Base-by-base conservation (phyloP, 2,329 filamentous ascomycete species). In the Grosmannia penicillata region DNA sequence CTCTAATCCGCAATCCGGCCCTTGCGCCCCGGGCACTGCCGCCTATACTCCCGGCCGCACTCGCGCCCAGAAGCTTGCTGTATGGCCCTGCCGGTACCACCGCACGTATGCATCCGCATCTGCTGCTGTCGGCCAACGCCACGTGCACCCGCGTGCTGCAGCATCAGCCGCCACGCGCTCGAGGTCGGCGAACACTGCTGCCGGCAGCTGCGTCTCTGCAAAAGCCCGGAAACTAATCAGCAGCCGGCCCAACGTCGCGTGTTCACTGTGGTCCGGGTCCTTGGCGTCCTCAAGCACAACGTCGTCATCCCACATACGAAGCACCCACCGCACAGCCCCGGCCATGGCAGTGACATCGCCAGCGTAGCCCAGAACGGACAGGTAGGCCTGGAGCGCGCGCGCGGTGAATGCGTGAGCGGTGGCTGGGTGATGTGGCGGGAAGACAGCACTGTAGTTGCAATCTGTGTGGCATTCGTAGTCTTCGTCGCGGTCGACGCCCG, bases 311-410 rank as follows among this genome's bases (percentile, higher is more conserved):
- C 66, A 66, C 45, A 74, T 56, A 19, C 55, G 47, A 1, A 69
- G 55, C 46, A 79, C 68, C 76, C 77, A 86, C 23, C 58, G 53
- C 13, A 78, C 55, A 6, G 78, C 55, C 4, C 58, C 58, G 6
- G 68, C 62, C 51, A 84, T 72, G 36, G 68, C 72, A 3, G 66
- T 57, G 35, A 63, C 62, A 45, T 83, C 73, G 26, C 67, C 68
- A n/a, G 75, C 54, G 37, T 69, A 65, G 1, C 71, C 78, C 18
- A 85, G 58, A 1, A 72, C 65, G 33, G 75, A 66, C 52, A 85
- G 65, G 50, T 82, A 80, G 3, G 62, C 59, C 47, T 80, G 72
- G 2, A 74, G 50, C 27, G 65, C 55, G 17, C 56, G 55, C 7
- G 68, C 64, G 9, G 54, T 53, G 10, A 76, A 58, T 11, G 60